Evolutionary conservation across 306 rosid genomes (phyloP), one percentile per base, ranked within the genome.

Genomic region (Gastrolobium bilobum): DNA sequence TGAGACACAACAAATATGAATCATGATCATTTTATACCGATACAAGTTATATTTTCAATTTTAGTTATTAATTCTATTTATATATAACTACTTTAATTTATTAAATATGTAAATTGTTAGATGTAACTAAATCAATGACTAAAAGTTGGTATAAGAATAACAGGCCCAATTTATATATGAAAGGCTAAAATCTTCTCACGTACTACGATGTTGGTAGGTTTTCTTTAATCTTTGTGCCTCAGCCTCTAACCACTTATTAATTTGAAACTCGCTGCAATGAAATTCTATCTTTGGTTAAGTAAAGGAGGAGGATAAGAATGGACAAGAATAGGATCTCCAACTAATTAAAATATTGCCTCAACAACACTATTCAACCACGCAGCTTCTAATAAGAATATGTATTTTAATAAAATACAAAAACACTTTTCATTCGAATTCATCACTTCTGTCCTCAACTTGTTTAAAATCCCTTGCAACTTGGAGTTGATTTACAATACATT

Each of bases 381-480:
- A 31, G 58, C 66, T 53, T 75, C 20, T 6, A 15, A 61, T 35
- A 30, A 62, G 60, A 61, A 15, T 60, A 47, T 30, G 38, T 35
- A 47, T 29, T 52, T 44, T n/a, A 30, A 38, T 6, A 4, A 52
- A 65, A 53, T 69, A 29, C 13, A 38, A 38, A 44, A 39, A 26
- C 26, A 67, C 35, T 74, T 57, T 30, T 7, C 0, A 26, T 37
- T 9, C 10, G 66, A 73, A 26, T 46, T 65, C 62, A 37, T 43
- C 47, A 57, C 64, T 57, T 15, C 5, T 53, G 46, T 53, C 70
- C 29, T 65, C 51, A 6, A n/a, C 26, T 5, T 48, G 68, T 7
- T 38, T 40, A 60, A 61, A 61, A 64, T 13, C 48, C 74, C 61
- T 10, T 39, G 40, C 82, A 63, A 77, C 79, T 62, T 69, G 78